phyloP scores from a whole-genome alignment of 2,329 filamentous ascomycete species.

The Torrubiella hemipterigena region DNA sequence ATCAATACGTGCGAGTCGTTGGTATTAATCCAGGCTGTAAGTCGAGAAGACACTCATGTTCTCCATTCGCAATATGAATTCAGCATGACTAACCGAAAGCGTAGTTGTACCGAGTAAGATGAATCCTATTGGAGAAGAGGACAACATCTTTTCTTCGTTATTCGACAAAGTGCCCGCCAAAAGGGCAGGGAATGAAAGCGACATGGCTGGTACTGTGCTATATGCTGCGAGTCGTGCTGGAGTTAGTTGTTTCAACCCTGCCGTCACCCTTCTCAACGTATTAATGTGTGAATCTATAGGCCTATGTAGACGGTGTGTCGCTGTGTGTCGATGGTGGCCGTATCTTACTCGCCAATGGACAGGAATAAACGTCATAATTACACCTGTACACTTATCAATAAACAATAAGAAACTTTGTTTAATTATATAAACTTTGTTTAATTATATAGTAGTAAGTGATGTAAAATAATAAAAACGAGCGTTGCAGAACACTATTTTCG shows the following conservation, averaged over 20 bases:
- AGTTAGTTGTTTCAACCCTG: conserved; percentile 10
- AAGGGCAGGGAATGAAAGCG: conserved; percentile 16
- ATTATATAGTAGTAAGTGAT: no score
- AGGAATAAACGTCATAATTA: no score
- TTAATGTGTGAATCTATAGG: conserved; percentile 8
- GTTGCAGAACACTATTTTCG: no score
- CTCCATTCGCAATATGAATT: no score
- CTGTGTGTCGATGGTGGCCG: conserved; percentile 19
- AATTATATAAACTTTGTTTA: no score
- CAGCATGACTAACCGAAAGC: neutral
- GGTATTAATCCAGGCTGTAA: conserved; percentile 21
- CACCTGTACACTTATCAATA: no score
- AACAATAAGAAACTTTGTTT: no score
- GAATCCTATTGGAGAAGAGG: conserved; percentile 18
- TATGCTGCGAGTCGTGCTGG: conserved; percentile 19
- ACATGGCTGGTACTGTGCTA: conserved; percentile 17
- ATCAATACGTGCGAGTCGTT: conserved; percentile 19
- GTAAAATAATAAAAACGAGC: no score
- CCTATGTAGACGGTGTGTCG: conserved; percentile 17
- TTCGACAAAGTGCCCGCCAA: conserved; percentile 20
- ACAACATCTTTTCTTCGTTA: conserved; percentile 18
- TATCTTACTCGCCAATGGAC: conserved; percentile 17
- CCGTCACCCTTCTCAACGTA: neutral
- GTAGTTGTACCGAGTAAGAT: conserved; percentile 21
- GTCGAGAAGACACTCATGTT: conserved; percentile 5